These are phyloP conservation scores for Escovopsis sp. DNA, from an alignment of 2,329 filamentous ascomycete species.

Conservation along the genomic window DNA sequence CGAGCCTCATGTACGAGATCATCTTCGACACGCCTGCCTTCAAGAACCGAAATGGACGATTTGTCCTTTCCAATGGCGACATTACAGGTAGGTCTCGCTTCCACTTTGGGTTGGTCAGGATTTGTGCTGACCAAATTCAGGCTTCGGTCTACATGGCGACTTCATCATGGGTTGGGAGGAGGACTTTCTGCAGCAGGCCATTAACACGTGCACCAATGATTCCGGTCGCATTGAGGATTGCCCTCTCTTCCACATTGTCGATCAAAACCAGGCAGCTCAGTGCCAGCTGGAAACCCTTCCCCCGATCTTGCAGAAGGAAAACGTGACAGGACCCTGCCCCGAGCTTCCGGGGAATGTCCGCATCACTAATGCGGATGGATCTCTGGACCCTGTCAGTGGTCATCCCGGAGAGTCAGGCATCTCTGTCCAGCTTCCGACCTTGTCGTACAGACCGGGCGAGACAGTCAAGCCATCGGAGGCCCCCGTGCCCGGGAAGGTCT, in stretches of 20 bases:
- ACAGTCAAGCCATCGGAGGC: slow-evolving; percentile 17
- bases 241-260: slow-evolving; percentile 56
- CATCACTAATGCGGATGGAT: slow-evolving; percentile 22
- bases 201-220: slow-evolving; percentile 57
- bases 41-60: slow-evolving; percentile 46
- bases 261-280: slow-evolving; percentile 36
- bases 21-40: slow-evolving; percentile 66
- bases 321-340: slow-evolving; percentile 39
- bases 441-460: slow-evolving; percentile 23
- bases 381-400: not conserved
- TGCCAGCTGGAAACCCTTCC: slow-evolving; percentile 50
- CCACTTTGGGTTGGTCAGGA: not conserved
- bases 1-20: slow-evolving; percentile 70
- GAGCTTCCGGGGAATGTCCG: slow-evolving; percentile 51
- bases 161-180: slow-evolving; percentile 68
- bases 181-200: slow-evolving; percentile 54
- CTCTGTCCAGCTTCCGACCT: slow-evolving; percentile 19
- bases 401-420: not conserved
- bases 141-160: slow-evolving; percentile 65
- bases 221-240: slow-evolving; percentile 62
- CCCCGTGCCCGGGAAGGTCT: slow-evolving; percentile 28
- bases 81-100: slow-evolving; percentile 39
- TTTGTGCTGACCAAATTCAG: slow-evolving; percentile 22
- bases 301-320: slow-evolving; percentile 37
- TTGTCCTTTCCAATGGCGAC: slow-evolving; percentile 68